Conservation (phyloP, 805 yeast species). For the Starmerella tilneyi region DNA sequence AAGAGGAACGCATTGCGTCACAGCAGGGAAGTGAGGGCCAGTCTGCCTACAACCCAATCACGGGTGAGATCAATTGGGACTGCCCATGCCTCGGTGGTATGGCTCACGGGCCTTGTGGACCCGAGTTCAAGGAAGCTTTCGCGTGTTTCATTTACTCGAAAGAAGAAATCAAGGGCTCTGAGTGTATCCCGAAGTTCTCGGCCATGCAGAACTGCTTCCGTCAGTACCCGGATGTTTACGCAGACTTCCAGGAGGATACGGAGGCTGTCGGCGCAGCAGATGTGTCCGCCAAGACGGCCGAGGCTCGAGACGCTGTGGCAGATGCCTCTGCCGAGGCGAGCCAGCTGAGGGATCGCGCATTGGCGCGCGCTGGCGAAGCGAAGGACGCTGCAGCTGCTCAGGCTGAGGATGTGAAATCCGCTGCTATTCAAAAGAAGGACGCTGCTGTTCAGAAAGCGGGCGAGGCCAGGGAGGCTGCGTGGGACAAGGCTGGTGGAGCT, state of each 20-base stretch:
- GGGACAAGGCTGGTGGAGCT: too few species aligned
- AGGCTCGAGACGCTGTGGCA: background rate
- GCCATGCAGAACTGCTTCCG: slow-evolving; percentile 92
- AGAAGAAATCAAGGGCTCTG: slow-evolving; percentile 92
- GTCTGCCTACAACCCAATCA: slow-evolving; percentile 73
- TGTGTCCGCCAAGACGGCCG: background rate
- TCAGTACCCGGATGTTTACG: slow-evolving; percentile 82
- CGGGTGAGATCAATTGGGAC: slow-evolving; percentile 99
- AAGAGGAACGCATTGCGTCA: slow-evolving; percentile 1
- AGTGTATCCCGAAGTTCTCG: slow-evolving; percentile 83
- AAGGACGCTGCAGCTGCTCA: too few species aligned
- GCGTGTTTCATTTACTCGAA: slow-evolving; percentile 90
- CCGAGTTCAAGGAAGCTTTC: slow-evolving; percentile 87
- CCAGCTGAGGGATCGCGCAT: too few species aligned
- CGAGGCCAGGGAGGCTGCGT: too few species aligned
- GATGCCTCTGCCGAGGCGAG: too few species aligned
- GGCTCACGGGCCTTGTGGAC: slow-evolving; percentile 99
- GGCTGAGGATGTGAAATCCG: too few species aligned
- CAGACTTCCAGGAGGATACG: slow-evolving; percentile 68
- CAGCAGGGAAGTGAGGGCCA: slow-evolving; percentile 3
- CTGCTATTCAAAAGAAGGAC: too few species aligned
- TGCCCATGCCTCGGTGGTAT: slow-evolving; percentile 99
- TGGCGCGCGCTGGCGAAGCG: too few species aligned
- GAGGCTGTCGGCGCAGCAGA: slow-evolving; percentile 10
- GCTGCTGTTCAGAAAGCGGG: too few species aligned